Evolutionary conservation across 1,284 basidiomycete genomes (phyloP), one percentile per base, ranked within the genome.

Genomic region (Erythrobasidium hasegawianum): DNA sequence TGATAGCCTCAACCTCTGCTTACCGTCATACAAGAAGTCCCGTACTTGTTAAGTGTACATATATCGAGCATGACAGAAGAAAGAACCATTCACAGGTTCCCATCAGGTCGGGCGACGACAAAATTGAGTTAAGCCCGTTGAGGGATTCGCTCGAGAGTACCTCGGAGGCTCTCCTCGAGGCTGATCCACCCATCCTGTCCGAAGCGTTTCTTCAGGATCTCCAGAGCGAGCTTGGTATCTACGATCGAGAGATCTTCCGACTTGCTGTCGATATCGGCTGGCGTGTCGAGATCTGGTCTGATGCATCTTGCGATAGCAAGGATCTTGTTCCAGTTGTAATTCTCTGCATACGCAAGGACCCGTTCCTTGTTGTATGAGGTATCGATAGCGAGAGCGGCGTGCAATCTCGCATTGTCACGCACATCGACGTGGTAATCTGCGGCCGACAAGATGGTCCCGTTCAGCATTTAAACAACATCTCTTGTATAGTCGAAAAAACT

Each of bases 371-470:
- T 52, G 40, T 66, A 39, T 22, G 54, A 56, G 8, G 62, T 53
- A 20, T 62, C 53, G 13, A 56, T 57, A 26, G 64, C 57, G 10
- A 62, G 66, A n/a, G 29, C 67, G 22, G 60, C 54, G 47, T 70
- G 69, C 3, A 70, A 40, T 27, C 29, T 43, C 1, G 62, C 69
- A 2, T 57, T 52, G 47, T 70, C 69, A 11, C 13, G 18, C 18
- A 53, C 47, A n/a, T 60, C 45, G n/a, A 66, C 59, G 45, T 57
- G 52, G 7, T 52, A 47, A 26, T 68, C 69, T 68, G n/a, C n/a
- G n/a, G n/a, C n/a, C n/a, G n/a, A n/a, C n/a, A n/a, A n/a, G n/a
- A n/a, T n/a, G n/a, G n/a, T n/a, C n/a, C n/a, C n/a, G n/a, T n/a
- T n/a, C n/a, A n/a, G n/a, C n/a, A n/a, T n/a, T n/a, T n/a, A n/a